Percentiles rank a stretch among this genome's conserved stretches.
phyloP scores from a whole-genome alignment of 1,284 basidiomycete species.

The Irpex lacteus region DNA sequence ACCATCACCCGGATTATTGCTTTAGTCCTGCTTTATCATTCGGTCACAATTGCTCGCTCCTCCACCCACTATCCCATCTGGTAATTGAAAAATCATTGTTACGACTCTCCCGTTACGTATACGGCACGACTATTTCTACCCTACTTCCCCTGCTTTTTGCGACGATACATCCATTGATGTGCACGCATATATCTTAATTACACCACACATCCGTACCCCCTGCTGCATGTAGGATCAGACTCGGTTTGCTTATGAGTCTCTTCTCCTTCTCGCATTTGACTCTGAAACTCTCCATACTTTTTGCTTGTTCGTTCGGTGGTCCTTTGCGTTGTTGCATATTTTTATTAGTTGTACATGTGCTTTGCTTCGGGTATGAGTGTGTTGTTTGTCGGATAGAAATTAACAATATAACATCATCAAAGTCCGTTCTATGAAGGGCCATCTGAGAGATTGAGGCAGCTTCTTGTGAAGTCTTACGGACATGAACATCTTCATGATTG shows the following conservation, averaged over 20 bases:
- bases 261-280: background rate
- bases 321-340: background rate
- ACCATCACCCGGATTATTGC: background rate
- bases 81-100: background rate
- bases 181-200: background rate
- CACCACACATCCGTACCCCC: background rate
- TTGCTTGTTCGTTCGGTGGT: background rate
- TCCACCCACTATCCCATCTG: background rate
- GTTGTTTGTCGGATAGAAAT: background rate
- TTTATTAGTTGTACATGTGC: background rate
- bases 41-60: background rate
- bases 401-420: background rate
- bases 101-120: background rate
- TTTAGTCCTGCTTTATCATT: background rate
- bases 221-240: background rate
- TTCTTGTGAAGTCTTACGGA: no score
- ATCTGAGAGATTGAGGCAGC: no score
- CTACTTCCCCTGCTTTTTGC: background rate
- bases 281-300: background rate
- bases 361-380: background rate
- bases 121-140: conserved; percentile 1
- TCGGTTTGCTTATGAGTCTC: background rate
- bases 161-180: background rate
- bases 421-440: no score
- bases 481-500: no score